Conservation (phyloP, 441 rosid species). For the Dalechampia spathulata region DNA sequence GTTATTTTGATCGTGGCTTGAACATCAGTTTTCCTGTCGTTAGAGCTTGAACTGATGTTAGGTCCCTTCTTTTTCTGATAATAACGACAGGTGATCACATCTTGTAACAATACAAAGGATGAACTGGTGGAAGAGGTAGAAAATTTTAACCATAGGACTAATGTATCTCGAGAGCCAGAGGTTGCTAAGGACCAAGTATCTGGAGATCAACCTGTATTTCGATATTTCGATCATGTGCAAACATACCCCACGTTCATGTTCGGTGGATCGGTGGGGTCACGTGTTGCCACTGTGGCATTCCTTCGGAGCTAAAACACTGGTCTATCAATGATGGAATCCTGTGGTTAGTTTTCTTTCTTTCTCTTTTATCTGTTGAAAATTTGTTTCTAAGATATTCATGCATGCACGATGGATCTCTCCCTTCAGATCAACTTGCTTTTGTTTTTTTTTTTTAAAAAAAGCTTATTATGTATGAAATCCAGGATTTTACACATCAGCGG, state of each 20-base stretch:
- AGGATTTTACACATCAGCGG: background rate
- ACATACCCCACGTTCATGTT: conserved; percentile 81
- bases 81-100: conserved; percentile 60
- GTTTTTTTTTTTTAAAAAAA: no score
- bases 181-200: conserved; percentile 31
- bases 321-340: background rate
- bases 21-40: background rate
- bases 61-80: background rate
- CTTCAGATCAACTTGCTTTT: background rate
- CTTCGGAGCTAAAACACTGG: conserved; percentile 37
- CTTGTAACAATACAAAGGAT: conserved; percentile 75
- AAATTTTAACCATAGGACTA: conserved; percentile 43
- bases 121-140: conserved; percentile 78
- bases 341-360: conserved; percentile 10
- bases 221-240: conserved; percentile 70
- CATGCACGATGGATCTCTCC: background rate
- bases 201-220: conserved; percentile 37
- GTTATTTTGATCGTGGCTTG: background rate
- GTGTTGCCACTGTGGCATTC: conserved; percentile 92
- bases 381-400: background rate
- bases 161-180: conserved; percentile 24
- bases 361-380: background rate
- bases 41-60: background rate
- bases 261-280: conserved; percentile 78
- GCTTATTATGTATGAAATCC: background rate